Evolutionary conservation across 2,329 filamentous ascomycete genomes (phyloP), one percentile per base, ranked within the genome.

Genomic region (Penicillium aurantiogriseum): DNA sequence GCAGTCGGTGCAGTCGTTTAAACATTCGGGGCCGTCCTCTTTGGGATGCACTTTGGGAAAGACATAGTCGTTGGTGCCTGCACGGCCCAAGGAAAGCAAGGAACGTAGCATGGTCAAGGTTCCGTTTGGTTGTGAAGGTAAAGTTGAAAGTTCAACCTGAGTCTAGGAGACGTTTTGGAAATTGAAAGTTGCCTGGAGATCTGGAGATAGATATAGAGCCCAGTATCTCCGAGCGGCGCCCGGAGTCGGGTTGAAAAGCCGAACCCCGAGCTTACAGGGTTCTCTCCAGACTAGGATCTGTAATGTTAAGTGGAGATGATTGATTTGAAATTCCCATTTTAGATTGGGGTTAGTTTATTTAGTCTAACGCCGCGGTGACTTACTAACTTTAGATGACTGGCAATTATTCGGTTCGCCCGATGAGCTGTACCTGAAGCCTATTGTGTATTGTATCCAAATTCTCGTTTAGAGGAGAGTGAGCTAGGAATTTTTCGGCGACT

Each of bases 1-100:
- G 56, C 74, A 76, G 54, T 74, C 71, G 5, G 70, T 67, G 61
- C 74, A 76, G 51, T 76, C 74, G 45, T 63, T 63, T 17, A 66
- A 54, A 54, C 74, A 76, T 40, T 75, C 70, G 4, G 71, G 65
- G 0, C 73, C 73, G 53, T 76, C 74, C 45, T 65, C 33, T 13
- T 63, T 61, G 4, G 69, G 66, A 35, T 73, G 63, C 49, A 76
- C 74, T n/a, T 60, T 69, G 15, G 74, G 74, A 54, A 76, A 74
- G 23, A 75, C 60, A 54, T 74, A 76, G 11, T 73, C 48, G 27
- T 58, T 50, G 35, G 61, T 51, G 51, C 45, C 56, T 45, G 60
- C 43, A 27, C 65, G 66, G 19, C 67, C 66, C 3, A 70, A 51
- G n/a, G 70, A 70, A 13, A 74, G 58, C 10, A 73, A 59, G 1